These are phyloP conservation scores for Lecanicillium sp. DNA, from an alignment of 2,329 filamentous ascomycete species.

Conservation along the genomic window DNA sequence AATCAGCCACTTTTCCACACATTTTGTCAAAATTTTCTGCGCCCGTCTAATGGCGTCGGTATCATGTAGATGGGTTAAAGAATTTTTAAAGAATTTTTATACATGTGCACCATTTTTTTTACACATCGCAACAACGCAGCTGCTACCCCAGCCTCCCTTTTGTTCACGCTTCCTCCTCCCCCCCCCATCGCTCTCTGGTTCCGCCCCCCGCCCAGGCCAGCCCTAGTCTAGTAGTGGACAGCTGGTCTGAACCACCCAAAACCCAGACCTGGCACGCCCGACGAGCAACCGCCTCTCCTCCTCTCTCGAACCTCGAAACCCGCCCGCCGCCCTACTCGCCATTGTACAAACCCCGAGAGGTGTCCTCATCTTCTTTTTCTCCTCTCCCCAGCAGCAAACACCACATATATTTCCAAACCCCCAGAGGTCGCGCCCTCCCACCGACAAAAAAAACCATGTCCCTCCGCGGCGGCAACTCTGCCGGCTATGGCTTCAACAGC, in stretches of 20 bases:
- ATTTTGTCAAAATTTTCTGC: too few species aligned
- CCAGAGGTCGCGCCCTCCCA: too few species aligned
- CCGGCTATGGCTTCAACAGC: slow-evolving; percentile 74
- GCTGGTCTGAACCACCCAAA: slow-evolving; percentile 10
- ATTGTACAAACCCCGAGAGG: not conserved
- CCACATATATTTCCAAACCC: too few species aligned
- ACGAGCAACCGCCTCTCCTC: not conserved
- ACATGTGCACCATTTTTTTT: not conserved
- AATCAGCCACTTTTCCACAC: not conserved
- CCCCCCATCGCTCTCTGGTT: not conserved
- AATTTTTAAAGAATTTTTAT: not conserved
- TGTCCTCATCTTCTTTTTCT: not conserved
- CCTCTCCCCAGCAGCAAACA: not conserved
- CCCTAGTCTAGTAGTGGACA: slow-evolving; percentile 12
- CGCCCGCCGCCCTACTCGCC: slow-evolving; percentile 8
- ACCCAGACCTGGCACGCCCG: not conserved
- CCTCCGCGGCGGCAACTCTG: slow-evolving; percentile 60
- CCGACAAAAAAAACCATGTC: slow-evolving; percentile 26
- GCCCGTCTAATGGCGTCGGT: too few species aligned
- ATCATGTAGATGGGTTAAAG: too few species aligned
- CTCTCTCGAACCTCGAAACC: too few species aligned
- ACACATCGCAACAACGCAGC: not conserved
- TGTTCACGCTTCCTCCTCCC: not conserved
- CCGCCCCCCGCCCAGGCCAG: not conserved
- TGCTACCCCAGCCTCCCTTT: slow-evolving; percentile 9